Evolutionary conservation across 768 basidiomycete species (phyloP).

Genomic region (Tremella fuciformis): DNA sequence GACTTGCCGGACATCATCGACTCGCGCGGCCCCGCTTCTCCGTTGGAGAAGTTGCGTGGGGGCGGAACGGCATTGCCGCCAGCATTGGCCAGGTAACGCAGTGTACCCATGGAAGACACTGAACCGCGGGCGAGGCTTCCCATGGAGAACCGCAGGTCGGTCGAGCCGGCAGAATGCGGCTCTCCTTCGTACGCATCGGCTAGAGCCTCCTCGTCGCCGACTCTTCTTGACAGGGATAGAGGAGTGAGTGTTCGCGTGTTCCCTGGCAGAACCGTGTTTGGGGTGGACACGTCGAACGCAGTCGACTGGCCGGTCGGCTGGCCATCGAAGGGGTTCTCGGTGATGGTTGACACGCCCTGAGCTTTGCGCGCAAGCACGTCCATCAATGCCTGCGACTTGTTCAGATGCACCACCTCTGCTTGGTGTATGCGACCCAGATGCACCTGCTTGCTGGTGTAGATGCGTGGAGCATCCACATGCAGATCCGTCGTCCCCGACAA

Average conservation of each 20-base stretch:
- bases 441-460: conserved; percentile 47
- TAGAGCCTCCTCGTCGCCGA: conserved; percentile 3
- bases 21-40: conserved; percentile 1
- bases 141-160: conserved; percentile 51
- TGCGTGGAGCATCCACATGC: conserved; percentile 46
- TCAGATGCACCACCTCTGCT: conserved; percentile 47
- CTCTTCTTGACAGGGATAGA: conserved; percentile 4
- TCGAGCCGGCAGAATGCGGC: conserved; percentile 16
- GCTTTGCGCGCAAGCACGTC: not conserved
- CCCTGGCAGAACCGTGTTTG: not conserved
- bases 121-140: conserved; percentile 41
- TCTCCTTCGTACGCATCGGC: conserved; percentile 5
- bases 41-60: not conserved
- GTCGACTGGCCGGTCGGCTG: conserved; percentile 1
- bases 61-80: conserved; percentile 1
- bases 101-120: conserved; percentile 38
- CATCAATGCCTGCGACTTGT: not conserved
- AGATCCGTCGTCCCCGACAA: conserved; percentile 43
- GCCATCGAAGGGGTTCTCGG: conserved; percentile 6
- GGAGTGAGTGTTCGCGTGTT: conserved; percentile 17
- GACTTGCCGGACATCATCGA: conserved; percentile 30
- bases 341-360: not conserved
- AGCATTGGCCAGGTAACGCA: conserved; percentile 26
- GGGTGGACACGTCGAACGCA: conserved; percentile 2
- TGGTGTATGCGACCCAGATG: conserved; percentile 46